phyloP scores from a whole-genome alignment of 257 asterid species.

The Voacanga thouarsii region DNA sequence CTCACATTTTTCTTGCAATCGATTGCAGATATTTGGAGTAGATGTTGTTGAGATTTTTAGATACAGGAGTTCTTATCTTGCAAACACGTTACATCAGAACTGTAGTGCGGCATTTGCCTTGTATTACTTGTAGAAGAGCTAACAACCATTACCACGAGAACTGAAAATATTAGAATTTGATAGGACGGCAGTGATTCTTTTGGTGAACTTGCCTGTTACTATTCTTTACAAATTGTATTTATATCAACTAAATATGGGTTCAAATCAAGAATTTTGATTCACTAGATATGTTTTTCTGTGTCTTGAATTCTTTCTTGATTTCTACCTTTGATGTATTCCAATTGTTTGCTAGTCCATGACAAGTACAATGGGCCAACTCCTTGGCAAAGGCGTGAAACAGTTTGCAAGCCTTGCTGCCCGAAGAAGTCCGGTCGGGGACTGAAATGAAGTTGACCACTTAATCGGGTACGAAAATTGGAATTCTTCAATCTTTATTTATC shows the following conservation, averaged over 20 bases:
- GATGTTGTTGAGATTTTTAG: conserved; percentile 3
- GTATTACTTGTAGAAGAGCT: not conserved
- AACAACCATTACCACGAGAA: not conserved
- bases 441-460: too few relatives aligned
- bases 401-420: conserved; percentile 46
- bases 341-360: too few relatives aligned
- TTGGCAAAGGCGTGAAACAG: conserved; percentile 5
- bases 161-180: not conserved
- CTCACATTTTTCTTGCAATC: not conserved
- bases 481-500: too few relatives aligned
- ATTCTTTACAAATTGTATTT: not conserved
- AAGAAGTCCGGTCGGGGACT: too few relatives aligned
- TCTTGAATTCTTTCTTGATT: not conserved
- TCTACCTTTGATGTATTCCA: not conserved
- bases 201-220: not conserved
- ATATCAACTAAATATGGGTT: not conserved
- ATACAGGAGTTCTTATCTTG: conserved; percentile 11
- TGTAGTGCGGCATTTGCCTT: not conserved
- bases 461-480: too few relatives aligned
- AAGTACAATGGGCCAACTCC: too few relatives aligned
- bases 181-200: not conserved
- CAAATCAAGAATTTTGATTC: not conserved
- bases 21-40: conserved; percentile 6
- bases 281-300: not conserved
- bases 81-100: not conserved